Evolutionary conservation across 1,284 basidiomycete genomes (phyloP), one percentile per base, ranked within the genome.

Genomic region (Lentinus polychrous): DNA sequence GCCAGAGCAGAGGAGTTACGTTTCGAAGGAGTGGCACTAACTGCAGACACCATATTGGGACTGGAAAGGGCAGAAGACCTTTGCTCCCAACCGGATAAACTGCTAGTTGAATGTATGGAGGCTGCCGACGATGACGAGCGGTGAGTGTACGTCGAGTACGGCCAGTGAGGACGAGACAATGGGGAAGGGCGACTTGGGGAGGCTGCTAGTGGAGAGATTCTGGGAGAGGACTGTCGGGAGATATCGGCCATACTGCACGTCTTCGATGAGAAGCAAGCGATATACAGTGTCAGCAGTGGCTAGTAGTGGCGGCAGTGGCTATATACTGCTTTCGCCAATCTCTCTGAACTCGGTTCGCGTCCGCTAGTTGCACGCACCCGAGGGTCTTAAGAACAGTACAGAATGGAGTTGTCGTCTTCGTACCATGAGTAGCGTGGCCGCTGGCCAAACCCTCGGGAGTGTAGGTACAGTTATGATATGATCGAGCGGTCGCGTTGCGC

Each of bases 151-250:
- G 68, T 65, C 45, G 67, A 61, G 75, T 79, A 81, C 37, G 81
- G 79, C 78, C 79, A 82, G 46, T 77, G 72, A 34, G 79, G 79
- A 45, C 79, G 69, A 37, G 74, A 67, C 57, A 76, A 63, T 23
- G 69, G 63, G 8, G 68, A 63, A 22, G 67, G 61, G 36, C 76
- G 71, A 43, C 70, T 69, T 27, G 73, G 67, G 11, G 58, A 54
- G 32, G 57, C 33, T 34, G 52, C 37, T 6, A 23, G 44, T 2
- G 52, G 41, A 11, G 43, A 12, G 38, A 69, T 71, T 44, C 68
- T 57, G 43, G 75, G 69, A 17, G 72, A 69, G 27, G 69, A 65
- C 43, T 65, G 62, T 48, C 71, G 71, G 47, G 62, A 59, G 43
- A 66, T 62, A 45, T 75, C 74, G 54, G 73, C 70, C 75, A 78